Base-by-base conservation (phyloP, 192 early-diverging fungal species). In the Phlyctochytrium arcticum region DNA sequence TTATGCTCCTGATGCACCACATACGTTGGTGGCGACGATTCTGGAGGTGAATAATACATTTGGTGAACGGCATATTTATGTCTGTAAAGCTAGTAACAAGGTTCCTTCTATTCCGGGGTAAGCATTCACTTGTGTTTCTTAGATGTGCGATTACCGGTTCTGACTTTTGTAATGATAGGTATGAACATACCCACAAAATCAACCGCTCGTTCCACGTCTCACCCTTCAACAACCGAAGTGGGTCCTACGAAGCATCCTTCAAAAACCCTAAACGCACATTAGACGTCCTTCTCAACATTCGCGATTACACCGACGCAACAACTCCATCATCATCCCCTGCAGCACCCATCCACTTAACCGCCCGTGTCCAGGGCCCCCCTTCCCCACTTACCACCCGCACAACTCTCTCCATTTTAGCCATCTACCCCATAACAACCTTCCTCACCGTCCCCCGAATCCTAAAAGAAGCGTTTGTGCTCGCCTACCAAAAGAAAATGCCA, bases 1-100 rank as follows among this genome's bases (percentile, higher is more conserved):
- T 36, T 83, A 75, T 69, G 47, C 58, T 10, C 50, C 19, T 6
- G 19, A 19, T 33, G 30, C 44, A 3, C 33, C 24, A 9, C 27
- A 32, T 9, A 34, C 26, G 0, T 37, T 80, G 3, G 6, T 37
- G 12, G 73, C 65, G 9, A 51, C 75, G 10, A 46, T 85, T 3
- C 60, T 85, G 17, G 83, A 85, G 63, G 82, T 85, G 12, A 79
- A 82, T 62, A 85, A 85, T 61, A 85, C 83, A 2, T 85, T 85
- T 60, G 70, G 74, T 17, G 83, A 85, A 55, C 72, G 76, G 12
- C 80, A 85, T 59, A 46, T 85, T 26, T 85, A 85, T 36, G 47
- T 82, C 9, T 67, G 68, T 26, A 59, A 73, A 58, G 49, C 71
- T 19, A 24, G 23, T 23, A 77, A 60, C 48, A 15, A 17, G 33